Percentiles rank a stretch among this genome's conserved stretches.
phyloP scores from a whole-genome alignment of 139 green algal species.

The Zygnema cylindricum region DNA sequence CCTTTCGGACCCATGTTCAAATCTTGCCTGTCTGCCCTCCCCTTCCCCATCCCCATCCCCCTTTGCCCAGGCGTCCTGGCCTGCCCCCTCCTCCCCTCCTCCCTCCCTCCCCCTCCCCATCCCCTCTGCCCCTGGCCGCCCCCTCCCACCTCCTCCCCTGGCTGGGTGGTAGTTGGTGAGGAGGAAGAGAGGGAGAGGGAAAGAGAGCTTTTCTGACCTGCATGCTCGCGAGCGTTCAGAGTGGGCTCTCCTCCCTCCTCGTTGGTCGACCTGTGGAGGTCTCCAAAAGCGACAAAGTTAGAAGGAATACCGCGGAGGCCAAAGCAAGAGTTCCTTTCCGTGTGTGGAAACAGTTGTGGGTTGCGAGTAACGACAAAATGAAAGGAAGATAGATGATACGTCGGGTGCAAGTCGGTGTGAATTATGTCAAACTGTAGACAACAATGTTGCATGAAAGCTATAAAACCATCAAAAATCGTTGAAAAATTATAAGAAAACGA shows the following conservation, averaged over 20 bases:
- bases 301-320: no score
- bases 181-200: not conserved
- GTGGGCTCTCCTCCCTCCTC: constrained; percentile 4
- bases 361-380: not conserved
- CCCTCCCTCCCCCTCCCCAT: not conserved
- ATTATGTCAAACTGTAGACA: not conserved
- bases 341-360: no score
- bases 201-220: not conserved
- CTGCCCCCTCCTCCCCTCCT: not conserved
- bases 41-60: no score
- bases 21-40: not conserved
- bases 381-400: not conserved
- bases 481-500: no score
- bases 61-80: not conserved
- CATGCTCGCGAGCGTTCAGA: constrained; percentile 36
- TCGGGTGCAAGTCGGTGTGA: no score
- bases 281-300: no score
- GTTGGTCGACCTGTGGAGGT: no score
- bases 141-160: not conserved
- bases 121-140: not conserved
- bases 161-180: not conserved
- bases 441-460: not conserved
- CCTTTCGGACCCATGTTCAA: no score
- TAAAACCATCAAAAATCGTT: not conserved
- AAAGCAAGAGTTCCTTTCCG: no score